A percentile compares a stretch with the other conserved stretches of the same genome.
phyloP scores from a whole-genome alignment of 78 protist genomes.

The Dictyostelium intermedium region DNA sequence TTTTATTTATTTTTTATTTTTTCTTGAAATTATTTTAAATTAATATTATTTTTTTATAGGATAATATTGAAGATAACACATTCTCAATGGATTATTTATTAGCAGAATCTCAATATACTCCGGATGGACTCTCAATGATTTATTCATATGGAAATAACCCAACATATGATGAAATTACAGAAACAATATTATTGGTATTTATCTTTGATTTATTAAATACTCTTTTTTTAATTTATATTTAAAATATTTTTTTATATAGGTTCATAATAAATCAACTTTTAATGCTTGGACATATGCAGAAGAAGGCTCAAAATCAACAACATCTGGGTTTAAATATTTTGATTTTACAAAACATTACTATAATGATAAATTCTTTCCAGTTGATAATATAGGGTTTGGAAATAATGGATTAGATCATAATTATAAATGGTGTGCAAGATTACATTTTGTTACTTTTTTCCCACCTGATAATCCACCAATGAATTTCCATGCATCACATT shows the following conservation, averaged over 20 bases:
- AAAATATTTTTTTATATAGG: neutral
- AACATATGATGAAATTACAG: neutral
- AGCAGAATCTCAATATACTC: neutral
- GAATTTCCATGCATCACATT: neutral
- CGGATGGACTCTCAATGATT: neutral
- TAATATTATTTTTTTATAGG: neutral
- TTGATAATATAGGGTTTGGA: conserved; percentile 1
- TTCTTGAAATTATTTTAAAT: neutral
- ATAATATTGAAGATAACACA: neutral
- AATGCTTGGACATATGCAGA: neutral
- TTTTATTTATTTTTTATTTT: neutral
- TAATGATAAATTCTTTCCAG: neutral
- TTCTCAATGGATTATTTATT: neutral
- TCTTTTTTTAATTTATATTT: neutral
- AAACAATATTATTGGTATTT: neutral
- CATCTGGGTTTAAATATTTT: neutral
- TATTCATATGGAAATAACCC: neutral
- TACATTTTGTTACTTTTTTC: neutral
- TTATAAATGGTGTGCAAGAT: conserved; percentile 5
- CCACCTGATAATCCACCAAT: neutral
- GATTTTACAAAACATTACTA: neutral
- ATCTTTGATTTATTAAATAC: neutral
- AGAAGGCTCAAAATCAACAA: neutral
- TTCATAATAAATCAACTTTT: neutral
- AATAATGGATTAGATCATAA: neutral